A percentile compares a stretch with the other conserved stretches of the same genome.
Evolutionary conservation across 2,329 filamentous ascomycete genomes (phyloP).

Genomic region (Pestalotiopsis sp.): DNA sequence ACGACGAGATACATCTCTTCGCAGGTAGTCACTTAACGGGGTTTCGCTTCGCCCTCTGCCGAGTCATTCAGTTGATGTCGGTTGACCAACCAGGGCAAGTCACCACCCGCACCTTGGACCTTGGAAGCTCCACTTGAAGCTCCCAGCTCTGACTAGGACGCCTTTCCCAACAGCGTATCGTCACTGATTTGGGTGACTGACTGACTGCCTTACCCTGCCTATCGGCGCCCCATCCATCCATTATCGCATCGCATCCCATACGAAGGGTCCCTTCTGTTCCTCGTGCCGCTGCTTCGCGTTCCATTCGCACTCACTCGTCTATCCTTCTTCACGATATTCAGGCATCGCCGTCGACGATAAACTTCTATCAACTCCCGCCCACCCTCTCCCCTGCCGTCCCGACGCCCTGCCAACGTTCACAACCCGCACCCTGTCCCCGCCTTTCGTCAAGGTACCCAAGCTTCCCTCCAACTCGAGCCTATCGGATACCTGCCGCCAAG

Average conservation of each 20-base stretch:
- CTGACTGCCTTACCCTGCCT: background rate
- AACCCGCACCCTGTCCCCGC: slow-evolving; percentile 3
- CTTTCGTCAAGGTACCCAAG: slow-evolving; percentile 12
- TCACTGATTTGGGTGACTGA: background rate
- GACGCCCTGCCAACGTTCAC: background rate
- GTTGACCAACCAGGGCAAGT: slow-evolving; percentile 22
- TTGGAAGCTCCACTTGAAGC: slow-evolving; percentile 11
- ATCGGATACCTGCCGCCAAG: slow-evolving; percentile 36
- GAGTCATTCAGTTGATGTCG: slow-evolving; percentile 37
- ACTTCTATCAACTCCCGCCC: background rate
- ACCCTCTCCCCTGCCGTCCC: background rate
- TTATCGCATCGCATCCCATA: slow-evolving; percentile 8
- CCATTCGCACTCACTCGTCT: background rate
- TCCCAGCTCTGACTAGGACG: slow-evolving; percentile 9
- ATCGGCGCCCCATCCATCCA: background rate
- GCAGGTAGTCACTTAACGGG: slow-evolving; percentile 7
- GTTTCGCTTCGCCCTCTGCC: slow-evolving; percentile 14
- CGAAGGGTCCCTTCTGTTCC: slow-evolving; percentile 3
- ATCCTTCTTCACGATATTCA: background rate
- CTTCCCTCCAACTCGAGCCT: slow-evolving; percentile 24
- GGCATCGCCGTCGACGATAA: background rate
- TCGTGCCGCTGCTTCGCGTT: background rate
- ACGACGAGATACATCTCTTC: too few species aligned
- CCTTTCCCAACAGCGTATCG: slow-evolving; percentile 9
- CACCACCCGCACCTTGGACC: slow-evolving; percentile 9